Conservation (phyloP, 2,329 filamentous ascomycete species). For the Akanthomyces muscarius region DNA sequence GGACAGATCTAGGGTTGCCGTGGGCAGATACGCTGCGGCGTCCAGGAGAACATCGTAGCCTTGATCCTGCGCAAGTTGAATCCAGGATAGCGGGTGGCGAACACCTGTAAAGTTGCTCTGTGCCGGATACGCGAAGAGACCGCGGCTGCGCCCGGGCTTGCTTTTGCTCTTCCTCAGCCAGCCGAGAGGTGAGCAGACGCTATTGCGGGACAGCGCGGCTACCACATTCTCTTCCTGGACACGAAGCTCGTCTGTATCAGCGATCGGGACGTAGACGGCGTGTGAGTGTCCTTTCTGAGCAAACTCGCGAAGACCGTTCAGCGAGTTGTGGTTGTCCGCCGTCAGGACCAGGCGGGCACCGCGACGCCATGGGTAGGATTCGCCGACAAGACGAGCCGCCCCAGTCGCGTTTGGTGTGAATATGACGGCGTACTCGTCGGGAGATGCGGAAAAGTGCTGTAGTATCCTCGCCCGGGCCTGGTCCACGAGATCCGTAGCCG, state of each 20-base stretch:
- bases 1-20: conserved; percentile 32
- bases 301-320: conserved; percentile 37
- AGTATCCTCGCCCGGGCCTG: conserved; percentile 31
- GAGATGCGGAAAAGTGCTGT: conserved; percentile 31
- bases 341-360: conserved; percentile 31
- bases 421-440: conserved; percentile 37
- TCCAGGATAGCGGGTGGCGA: conserved; percentile 37
- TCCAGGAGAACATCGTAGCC: conserved; percentile 41
- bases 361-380: conserved; percentile 34
- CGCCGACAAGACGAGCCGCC: conserved; percentile 36
- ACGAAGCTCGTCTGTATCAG: conserved; percentile 26
- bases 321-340: conserved; percentile 40
- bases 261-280: conserved; percentile 30
- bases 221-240: conserved; percentile 26
- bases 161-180: neutral
- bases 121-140: conserved; percentile 43
- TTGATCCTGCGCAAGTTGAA: conserved; percentile 31
- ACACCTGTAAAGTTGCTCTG: conserved; percentile 45
- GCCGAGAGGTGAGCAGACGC: neutral
- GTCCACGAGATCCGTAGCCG: conserved; percentile 32
- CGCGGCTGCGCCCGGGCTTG: conserved; percentile 15
- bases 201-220: conserved; percentile 22
- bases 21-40: conserved; percentile 38
- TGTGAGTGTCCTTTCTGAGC: conserved; percentile 26
- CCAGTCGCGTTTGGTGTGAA: conserved; percentile 40